Base-by-base conservation (phyloP, 768 basidiomycete genomes). In the Macrolepiota fuliginosa region DNA sequence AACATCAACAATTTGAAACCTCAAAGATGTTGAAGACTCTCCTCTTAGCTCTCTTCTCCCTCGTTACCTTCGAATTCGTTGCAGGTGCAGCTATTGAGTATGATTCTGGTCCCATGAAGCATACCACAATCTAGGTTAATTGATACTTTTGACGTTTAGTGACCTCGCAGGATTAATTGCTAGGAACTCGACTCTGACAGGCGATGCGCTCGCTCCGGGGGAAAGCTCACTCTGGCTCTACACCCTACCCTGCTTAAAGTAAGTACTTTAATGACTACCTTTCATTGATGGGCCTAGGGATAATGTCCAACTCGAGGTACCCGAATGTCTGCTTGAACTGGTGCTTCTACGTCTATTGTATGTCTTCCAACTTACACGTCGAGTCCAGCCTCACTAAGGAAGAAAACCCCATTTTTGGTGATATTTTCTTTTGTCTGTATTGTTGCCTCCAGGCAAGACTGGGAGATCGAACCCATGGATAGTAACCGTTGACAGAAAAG, bases 131-230 rank as follows among this genome's bases (percentile, higher is more conserved):
- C 3, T 4, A n/a, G n/a, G 11, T 2, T 2, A 4, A 4, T 2
- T n/a, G 40, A 13, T 13, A 10, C 40, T 4, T 10, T 42, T 13
- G 11, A 2, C 40, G n/a, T 86, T 83, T 82, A 80, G 68, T 17
- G 6, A 17, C 9, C 40, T 42, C 11, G n/a, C 40, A 3, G 40
- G 3, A 13, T 13, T 42, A n/a, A 4, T 42, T 42, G 40, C 40
- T n/a, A 42, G n/a, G 40, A 42, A 42, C 40, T 4, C n/a, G 11
- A 42, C 40, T 42, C 12, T 42, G 4, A 10, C 40, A 13, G 40
- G 11, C 12, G n/a, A 42, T 4, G 40, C 12, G 4, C 40, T 42
- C 40, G 40, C 12, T 13, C 40, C 40, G 11, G 40, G 4, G n/a
- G 40, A 2, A 13, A 42, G 11, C 40, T 10, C 40, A 10, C 2